phyloP scores from a whole-genome alignment of 192 early-diverging fungal genomes.

The Coemansia sp. region DNA sequence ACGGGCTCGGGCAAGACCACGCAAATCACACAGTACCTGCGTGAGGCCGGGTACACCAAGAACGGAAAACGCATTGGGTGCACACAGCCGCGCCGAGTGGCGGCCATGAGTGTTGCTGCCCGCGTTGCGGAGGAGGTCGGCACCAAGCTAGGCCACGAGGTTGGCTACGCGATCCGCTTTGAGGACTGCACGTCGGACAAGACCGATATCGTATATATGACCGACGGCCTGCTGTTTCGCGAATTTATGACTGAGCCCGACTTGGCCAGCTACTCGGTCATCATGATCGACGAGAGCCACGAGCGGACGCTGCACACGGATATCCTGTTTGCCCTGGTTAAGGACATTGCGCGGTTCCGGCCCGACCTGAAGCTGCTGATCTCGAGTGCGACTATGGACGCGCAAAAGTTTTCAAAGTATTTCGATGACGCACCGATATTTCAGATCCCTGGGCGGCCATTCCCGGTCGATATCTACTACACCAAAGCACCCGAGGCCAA shows the following conservation, averaged over 20 bases:
- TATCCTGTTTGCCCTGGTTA: slow-evolving; percentile 93
- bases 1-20: slow-evolving; percentile 99
- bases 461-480: slow-evolving; percentile 91
- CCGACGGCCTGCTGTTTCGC: slow-evolving; percentile 94
- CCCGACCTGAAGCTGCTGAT: slow-evolving; percentile 93
- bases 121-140: slow-evolving; percentile 98
- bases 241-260: slow-evolving; percentile 98
- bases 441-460: slow-evolving; percentile 90
- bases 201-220: slow-evolving; percentile 97
- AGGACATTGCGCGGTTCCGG: slow-evolving; percentile 91
- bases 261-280: slow-evolving; percentile 78
- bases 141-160: slow-evolving; percentile 84
- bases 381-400: slow-evolving; percentile 97
- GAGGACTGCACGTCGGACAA: slow-evolving; percentile 97
- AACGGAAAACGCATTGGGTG: slow-evolving; percentile 85
- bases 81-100: slow-evolving; percentile 97
- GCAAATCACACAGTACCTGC: slow-evolving; percentile 95
- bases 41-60: slow-evolving; percentile 92
- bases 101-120: slow-evolving; percentile 95
- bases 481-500: slow-evolving; percentile 97
- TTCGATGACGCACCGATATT: slow-evolving; percentile 94
- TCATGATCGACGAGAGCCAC: slow-evolving; percentile 99
- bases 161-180: slow-evolving; percentile 97
- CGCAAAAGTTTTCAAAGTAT: slow-evolving; percentile 91
- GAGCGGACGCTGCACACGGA: slow-evolving; percentile 96